A percentile compares a stretch with the other conserved stretches of the same genome.
Evolutionary conservation across 75 land plant species (phyloP).

Genomic region (Azolla pinnata): DNA sequence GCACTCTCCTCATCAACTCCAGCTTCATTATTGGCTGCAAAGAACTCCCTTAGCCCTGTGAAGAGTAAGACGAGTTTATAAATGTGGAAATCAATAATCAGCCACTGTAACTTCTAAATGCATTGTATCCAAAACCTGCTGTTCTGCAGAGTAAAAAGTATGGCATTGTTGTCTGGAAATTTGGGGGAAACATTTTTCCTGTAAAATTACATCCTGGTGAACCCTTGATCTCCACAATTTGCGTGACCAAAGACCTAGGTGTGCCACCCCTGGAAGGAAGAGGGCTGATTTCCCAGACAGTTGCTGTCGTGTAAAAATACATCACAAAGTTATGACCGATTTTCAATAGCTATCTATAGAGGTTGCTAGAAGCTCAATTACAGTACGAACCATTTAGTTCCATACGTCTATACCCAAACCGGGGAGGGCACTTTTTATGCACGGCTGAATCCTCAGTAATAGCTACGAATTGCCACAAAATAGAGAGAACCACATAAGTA

Average conservation of each 20-base stretch:
- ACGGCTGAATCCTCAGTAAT: conserved; percentile 59
- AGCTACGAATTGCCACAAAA: conserved; percentile 34
- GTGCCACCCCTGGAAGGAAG: conserved; percentile 17
- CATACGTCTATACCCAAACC: conserved; percentile 58
- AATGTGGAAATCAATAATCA: too few relatives aligned
- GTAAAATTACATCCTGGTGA: conserved; percentile 56
- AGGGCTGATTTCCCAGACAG: conserved; percentile 73
- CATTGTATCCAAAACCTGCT: conserved; percentile 61
- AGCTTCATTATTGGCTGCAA: conserved; percentile 64
- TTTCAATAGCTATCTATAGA: too few relatives aligned
- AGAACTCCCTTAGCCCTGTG: conserved; percentile 78
- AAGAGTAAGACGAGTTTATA: too few relatives aligned
- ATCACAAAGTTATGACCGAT: too few relatives aligned
- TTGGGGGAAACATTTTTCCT: conserved; percentile 38
- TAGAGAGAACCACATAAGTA: too few relatives aligned
- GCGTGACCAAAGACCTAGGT: conserved; percentile 61
- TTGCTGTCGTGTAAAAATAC: too few relatives aligned
- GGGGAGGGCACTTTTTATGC: conserved; percentile 54
- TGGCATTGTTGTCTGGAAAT: conserved; percentile 59
- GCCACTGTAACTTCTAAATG: too few relatives aligned
- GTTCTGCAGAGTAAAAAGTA: conserved; percentile 66
- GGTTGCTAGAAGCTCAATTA: too few relatives aligned
- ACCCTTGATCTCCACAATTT: conserved; percentile 58
- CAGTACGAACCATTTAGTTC: conserved; percentile 71
- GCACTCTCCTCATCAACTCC: conserved; percentile 11